Evolutionary conservation across 2,329 filamentous ascomycete genomes (phyloP).

Genomic region (Curvularia hawaiiensis): DNA sequence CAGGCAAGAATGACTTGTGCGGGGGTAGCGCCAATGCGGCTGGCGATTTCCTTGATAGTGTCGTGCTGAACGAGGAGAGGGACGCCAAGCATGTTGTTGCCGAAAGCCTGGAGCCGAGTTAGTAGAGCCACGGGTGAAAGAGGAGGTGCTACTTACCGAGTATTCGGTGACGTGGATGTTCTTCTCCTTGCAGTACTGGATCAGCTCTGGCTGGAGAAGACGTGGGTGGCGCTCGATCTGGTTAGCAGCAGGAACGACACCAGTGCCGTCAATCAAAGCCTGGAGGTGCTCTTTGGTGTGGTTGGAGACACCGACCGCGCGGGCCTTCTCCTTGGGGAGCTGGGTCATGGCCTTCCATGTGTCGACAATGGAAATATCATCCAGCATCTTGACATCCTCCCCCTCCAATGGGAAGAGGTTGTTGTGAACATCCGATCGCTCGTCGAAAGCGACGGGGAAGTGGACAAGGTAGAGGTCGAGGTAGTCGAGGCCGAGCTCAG

Average conservation of each 20-base stretch:
- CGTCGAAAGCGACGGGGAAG: conserved; percentile 63
- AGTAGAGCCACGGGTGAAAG: conserved; percentile 53
- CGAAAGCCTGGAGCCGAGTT: conserved; percentile 64
- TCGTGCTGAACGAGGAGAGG: conserved; percentile 49
- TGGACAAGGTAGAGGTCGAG: conserved; percentile 87
- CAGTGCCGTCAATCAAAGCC: conserved; percentile 56
- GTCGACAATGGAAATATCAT: conserved; percentile 63
- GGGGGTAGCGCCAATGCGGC: conserved; percentile 66
- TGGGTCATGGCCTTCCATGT: conserved; percentile 49
- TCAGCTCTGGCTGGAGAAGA: conserved; percentile 36
- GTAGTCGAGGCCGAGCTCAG: conserved; percentile 82
- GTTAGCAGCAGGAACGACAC: conserved; percentile 36
- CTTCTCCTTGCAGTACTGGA: conserved; percentile 38
- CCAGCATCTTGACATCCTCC: conserved; percentile 31
- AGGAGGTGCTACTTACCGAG: conserved; percentile 22
- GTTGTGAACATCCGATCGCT: conserved; percentile 48
- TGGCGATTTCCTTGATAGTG: conserved; percentile 71
- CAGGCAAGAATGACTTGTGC: conserved; percentile 85
- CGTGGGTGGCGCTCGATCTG: conserved; percentile 41
- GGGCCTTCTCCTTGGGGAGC: conserved; percentile 42
- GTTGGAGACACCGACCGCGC: conserved; percentile 39
- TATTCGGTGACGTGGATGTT: conserved; percentile 41
- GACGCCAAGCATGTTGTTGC: conserved; percentile 60
- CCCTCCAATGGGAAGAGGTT: conserved; percentile 33
- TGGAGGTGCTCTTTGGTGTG: conserved; percentile 51